Evolutionary conservation across 768 basidiomycete species (phyloP), one percentile per base, ranked within the genome.

Genomic region (Lactifluus volemus): DNA sequence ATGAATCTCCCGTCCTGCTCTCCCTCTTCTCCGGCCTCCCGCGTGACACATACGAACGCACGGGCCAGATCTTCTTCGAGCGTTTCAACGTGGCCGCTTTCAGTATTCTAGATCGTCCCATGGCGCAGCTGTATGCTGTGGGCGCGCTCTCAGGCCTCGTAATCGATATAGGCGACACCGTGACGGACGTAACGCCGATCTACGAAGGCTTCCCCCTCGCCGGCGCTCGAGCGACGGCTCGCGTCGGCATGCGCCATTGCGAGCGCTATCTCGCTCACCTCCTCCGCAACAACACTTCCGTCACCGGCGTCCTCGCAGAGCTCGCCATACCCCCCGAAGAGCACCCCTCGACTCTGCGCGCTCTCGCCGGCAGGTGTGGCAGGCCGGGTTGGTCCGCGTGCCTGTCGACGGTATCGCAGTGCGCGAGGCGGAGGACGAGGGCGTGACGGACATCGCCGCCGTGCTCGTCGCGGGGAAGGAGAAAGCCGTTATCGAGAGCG

Each of bases 391-490:
- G 32, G 83, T 89, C 8, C 85, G 88, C 6, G 84, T 87, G 19
- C 83, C 84, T 55, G 88, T 88, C 41, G 88, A 89, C 70, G 84
- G 83, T 3, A 81, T 79, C 7, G 75, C 65, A 29, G 65, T 66
- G 58, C 65, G 63, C 36, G 75, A 63, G 39, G 76, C 75, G 15
- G 91, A 91, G 62, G 91, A 92, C 58, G 92, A 93, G 63, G 93
- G 90, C 4, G 76, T 92, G 29, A 90, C 89, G 17, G 90, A 96
- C 70, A 92, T 95, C 60, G 93, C 93, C 6, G 91, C 94, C 8
- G 84, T 90, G 49, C 78, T 96, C 48, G 89, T 92, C 36, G 89
- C 91, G 8, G 93, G 93, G n/a, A 89, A 88, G 69, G 93, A 94
- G 73, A 84, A 86, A 65, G 89, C 91, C 0, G 83, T 94, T 38